Conservation (phyloP, 805 yeast species). For the Teunomyces gatunensis region DNA sequence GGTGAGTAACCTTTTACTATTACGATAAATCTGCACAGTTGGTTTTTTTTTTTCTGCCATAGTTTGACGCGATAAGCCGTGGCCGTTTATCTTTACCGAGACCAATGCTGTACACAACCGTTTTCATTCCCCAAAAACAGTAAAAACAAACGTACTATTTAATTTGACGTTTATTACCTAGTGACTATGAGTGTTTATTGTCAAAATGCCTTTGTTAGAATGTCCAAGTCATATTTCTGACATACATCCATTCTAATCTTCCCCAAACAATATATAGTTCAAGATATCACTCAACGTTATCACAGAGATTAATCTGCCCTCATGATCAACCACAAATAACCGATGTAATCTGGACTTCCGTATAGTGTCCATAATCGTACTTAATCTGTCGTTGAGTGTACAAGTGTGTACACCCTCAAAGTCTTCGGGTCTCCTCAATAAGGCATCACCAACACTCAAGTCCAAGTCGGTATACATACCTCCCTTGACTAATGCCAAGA, state of each 20-base stretch:
- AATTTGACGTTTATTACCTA: no score
- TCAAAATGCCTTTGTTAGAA: no score
- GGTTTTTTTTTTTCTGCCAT: no score
- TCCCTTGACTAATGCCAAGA: slow-evolving; percentile 86
- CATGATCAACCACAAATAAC: slow-evolving; percentile 86
- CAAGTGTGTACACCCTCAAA: slow-evolving; percentile 98
- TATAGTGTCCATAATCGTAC: slow-evolving; percentile 89
- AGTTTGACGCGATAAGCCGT: no score
- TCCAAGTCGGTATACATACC: slow-evolving; percentile 90
- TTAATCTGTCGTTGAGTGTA: slow-evolving; percentile 78
- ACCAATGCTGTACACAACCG: no score
- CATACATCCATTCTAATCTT: slow-evolving; percentile 20
- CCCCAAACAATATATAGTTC: slow-evolving; percentile 73
- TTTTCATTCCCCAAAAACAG: no score
- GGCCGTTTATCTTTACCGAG: no score
- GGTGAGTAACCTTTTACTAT: neutral
- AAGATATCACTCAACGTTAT: slow-evolving; percentile 90
- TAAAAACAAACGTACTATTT: no score
- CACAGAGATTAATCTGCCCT: slow-evolving; percentile 74
- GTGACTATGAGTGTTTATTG: no score
- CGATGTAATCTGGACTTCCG: slow-evolving; percentile 89
- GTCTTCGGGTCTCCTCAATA: slow-evolving; percentile 90
- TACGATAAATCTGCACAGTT: neutral
- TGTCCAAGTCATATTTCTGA: no score
- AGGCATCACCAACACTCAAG: slow-evolving; percentile 91